Conservation (phyloP, 1,284 basidiomycete species). For the Puccinia horiana region DNA sequence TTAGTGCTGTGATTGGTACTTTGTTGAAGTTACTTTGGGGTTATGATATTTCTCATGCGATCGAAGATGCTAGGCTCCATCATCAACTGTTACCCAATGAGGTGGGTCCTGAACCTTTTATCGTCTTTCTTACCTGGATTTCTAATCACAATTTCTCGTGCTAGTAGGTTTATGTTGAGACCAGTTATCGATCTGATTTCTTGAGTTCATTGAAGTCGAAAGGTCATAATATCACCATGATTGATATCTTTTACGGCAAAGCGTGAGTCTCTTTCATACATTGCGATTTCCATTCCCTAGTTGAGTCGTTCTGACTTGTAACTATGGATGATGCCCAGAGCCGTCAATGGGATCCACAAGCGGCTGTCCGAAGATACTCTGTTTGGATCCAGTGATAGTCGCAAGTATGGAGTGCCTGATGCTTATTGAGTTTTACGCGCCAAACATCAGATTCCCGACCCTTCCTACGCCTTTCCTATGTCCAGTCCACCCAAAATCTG, state of each 20-base stretch:
- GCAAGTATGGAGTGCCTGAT: conserved; percentile 35
- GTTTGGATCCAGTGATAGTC: conserved; percentile 42
- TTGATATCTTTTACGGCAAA: conserved; percentile 22
- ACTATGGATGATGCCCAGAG: neutral
- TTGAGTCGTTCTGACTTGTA: neutral
- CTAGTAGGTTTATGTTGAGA: conserved; percentile 26
- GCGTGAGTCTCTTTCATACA: conserved; percentile 9
- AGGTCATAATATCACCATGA: conserved; percentile 37
- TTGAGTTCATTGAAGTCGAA: conserved; percentile 17
- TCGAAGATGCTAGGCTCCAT: conserved; percentile 86
- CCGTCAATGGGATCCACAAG: conserved; percentile 25
- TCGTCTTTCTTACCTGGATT: neutral
- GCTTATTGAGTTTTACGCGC: conserved; percentile 25
- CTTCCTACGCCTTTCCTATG: neutral
- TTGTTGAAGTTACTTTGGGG: conserved; percentile 81
- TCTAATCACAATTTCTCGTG: neutral
- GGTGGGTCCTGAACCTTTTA: conserved; percentile 49
- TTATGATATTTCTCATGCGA: conserved; percentile 73
- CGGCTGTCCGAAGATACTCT: neutral
- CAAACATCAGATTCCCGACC: neutral
- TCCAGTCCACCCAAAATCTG: neutral
- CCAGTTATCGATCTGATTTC: conserved; percentile 39
- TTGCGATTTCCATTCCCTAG: neutral
- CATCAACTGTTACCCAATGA: conserved; percentile 78
- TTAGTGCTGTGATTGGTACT: conserved; percentile 75